phyloP scores from a whole-genome alignment of 148 eudicot genomes.

The Linanthus parryae region DNA sequence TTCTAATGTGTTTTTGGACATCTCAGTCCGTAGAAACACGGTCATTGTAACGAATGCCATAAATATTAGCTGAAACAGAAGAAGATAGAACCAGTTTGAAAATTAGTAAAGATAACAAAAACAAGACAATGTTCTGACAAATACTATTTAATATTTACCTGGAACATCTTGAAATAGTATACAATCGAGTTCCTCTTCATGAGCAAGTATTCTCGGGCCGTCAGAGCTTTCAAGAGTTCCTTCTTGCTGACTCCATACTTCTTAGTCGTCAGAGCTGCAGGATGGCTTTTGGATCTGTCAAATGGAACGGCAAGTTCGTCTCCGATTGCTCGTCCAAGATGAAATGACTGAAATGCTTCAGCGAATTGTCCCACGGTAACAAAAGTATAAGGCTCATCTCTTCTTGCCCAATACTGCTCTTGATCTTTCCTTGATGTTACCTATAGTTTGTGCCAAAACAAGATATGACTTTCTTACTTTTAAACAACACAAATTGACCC shows the following conservation, averaged over 20 bases:
- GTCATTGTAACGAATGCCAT: conserved; percentile 53
- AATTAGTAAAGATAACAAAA: conserved; percentile 8
- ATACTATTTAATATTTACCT: conserved; percentile 40
- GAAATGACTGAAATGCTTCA: conserved; percentile 68
- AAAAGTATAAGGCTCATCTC: conserved; percentile 47
- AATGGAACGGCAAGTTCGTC: conserved; percentile 61
- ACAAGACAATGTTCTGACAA: not conserved
- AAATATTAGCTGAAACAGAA: conserved; percentile 42
- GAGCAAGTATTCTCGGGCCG: conserved; percentile 59
- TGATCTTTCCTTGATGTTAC: conserved; percentile 93
- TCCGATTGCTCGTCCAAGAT: conserved; percentile 48
- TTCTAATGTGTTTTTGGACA: conserved; percentile 36
- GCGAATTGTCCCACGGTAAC: conserved; percentile 56
- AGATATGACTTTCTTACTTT: too few species aligned
- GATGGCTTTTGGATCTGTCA: conserved; percentile 71
- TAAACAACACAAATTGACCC: not conserved
- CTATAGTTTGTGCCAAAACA: conserved; percentile 15
- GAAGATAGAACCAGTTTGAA: conserved; percentile 22
- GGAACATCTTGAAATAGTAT: conserved; percentile 60
- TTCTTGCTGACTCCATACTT: conserved; percentile 58
- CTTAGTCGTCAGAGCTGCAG: conserved; percentile 63
- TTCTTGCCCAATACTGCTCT: conserved; percentile 65
- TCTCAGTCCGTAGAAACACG: conserved; percentile 49
- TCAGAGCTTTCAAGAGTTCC: conserved; percentile 69
- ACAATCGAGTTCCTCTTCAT: conserved; percentile 76